These are phyloP conservation scores for Saprolegnia parasitica DNA, from an alignment of 352 stramenopile species.

Conservation along the genomic window DNA sequence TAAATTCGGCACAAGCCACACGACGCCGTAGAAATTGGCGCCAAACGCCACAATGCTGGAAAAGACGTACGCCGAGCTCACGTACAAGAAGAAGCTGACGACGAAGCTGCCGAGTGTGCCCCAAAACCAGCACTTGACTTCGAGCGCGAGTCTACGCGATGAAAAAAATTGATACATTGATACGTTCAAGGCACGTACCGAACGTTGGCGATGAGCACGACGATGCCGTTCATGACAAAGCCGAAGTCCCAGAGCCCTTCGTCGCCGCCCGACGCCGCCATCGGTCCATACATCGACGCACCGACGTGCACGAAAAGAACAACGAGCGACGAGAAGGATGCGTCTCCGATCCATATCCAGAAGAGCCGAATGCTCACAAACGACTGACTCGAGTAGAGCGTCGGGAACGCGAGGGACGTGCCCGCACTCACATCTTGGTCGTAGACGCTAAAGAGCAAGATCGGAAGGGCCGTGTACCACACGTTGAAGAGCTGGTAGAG, in stretches of 20 bases:
- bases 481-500: slow-evolving; percentile 79
- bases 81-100: slow-evolving; percentile 49
- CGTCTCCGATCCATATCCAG: slow-evolving; percentile 55
- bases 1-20: slow-evolving; percentile 37
- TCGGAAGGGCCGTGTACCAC: slow-evolving; percentile 65
- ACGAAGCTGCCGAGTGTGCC: slow-evolving; percentile 16
- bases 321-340: slow-evolving; percentile 42
- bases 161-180: not conserved
- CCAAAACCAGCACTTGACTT: slow-evolving; percentile 39
- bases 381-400: slow-evolving; percentile 45
- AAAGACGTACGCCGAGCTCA: slow-evolving; percentile 40
- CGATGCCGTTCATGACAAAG: slow-evolving; percentile 56
- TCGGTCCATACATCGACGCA: slow-evolving; percentile 42
- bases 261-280: slow-evolving; percentile 46
- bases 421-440: slow-evolving; percentile 52
- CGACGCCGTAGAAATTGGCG: slow-evolving; percentile 56
- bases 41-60: slow-evolving; percentile 50
- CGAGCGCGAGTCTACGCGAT: slow-evolving; percentile 37
- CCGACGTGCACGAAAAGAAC: slow-evolving; percentile 46
- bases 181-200: slow-evolving; percentile 14
- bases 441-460: slow-evolving; percentile 56
- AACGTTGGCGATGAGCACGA: slow-evolving; percentile 53
- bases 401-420: slow-evolving; percentile 43
- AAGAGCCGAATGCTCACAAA: slow-evolving; percentile 53
- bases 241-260: slow-evolving; percentile 66